Evolutionary conservation across 306 rosid species (phyloP).

Genomic region (Rosa persica): DNA sequence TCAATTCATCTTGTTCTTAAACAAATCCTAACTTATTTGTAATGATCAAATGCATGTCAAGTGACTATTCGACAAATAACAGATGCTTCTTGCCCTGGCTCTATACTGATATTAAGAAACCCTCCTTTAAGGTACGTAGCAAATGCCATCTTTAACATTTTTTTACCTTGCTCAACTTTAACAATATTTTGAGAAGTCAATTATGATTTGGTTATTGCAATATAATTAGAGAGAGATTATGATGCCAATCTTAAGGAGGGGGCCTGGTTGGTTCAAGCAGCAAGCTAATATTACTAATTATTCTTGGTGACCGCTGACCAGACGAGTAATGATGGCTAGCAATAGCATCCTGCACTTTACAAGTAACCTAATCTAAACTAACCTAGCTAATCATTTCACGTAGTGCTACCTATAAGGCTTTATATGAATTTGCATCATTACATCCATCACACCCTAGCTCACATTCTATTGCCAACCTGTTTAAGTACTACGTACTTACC

Average conservation of each 20-base stretch:
- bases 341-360: conserved; percentile 4
- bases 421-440: not conserved
- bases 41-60: not conserved
- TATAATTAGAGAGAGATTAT: not conserved
- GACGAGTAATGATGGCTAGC: conserved; percentile 1
- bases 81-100: not conserved
- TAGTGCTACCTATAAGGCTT: not conserved
- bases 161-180: not conserved
- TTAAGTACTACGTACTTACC: not conserved
- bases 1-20: too few species aligned
- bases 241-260: not conserved
- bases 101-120: not conserved
- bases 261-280: not conserved
- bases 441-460: not conserved
- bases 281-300: not conserved
- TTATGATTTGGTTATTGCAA: not conserved
- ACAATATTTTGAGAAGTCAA: not conserved
- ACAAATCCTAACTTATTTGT: not conserved
- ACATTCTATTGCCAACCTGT: not conserved
- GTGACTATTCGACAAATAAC: not conserved
- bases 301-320: conserved; percentile 1
- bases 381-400: not conserved
- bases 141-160: not conserved
- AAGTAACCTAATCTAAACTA: not conserved
- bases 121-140: not conserved